Conservation (phyloP, 2,329 filamentous ascomycete genomes). For the Penicillium hesseltinei region DNA sequence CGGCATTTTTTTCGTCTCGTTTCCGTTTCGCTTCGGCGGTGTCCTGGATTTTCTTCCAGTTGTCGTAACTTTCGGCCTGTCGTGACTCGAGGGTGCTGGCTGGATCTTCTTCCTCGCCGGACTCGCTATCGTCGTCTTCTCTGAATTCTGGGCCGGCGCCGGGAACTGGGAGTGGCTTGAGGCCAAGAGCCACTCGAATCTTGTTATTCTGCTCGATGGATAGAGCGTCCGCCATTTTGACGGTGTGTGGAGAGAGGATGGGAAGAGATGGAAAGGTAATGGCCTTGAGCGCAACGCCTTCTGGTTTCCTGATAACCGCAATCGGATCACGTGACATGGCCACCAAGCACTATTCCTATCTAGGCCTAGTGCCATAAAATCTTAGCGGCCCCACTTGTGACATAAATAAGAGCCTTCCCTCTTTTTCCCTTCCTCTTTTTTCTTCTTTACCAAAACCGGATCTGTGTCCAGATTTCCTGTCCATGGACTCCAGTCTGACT, state of each 20-base stretch:
- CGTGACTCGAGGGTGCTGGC: conserved; percentile 78
- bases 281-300: not conserved
- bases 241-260: conserved; percentile 1
- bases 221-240: conserved; percentile 55
- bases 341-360: conserved; percentile 1
- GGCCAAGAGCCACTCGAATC: conserved; percentile 81
- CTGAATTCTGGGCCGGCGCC: conserved; percentile 63
- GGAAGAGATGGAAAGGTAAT: not conserved
- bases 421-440: conserved; percentile 36
- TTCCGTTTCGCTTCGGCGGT: conserved; percentile 70
- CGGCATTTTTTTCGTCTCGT: conserved; percentile 76
- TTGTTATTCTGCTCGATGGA: conserved; percentile 93
- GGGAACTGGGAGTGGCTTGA: conserved; percentile 84
- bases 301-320: conserved; percentile 8
- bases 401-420: conserved; percentile 36
- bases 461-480: conserved; percentile 84
- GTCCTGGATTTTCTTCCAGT: conserved; percentile 61
- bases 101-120: conserved; percentile 63
- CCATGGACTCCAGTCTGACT: conserved; percentile 39
- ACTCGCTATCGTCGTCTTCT: conserved; percentile 45
- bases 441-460: conserved; percentile 56
- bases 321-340: conserved; percentile 15
- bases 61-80: conserved; percentile 44
- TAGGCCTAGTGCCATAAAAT: conserved; percentile 25
- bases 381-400: conserved; percentile 8